Evolutionary conservation across 163 green algal genomes (phyloP), one percentile per base, ranked within the genome.

Genomic region (Chlorella variabilis): DNA sequence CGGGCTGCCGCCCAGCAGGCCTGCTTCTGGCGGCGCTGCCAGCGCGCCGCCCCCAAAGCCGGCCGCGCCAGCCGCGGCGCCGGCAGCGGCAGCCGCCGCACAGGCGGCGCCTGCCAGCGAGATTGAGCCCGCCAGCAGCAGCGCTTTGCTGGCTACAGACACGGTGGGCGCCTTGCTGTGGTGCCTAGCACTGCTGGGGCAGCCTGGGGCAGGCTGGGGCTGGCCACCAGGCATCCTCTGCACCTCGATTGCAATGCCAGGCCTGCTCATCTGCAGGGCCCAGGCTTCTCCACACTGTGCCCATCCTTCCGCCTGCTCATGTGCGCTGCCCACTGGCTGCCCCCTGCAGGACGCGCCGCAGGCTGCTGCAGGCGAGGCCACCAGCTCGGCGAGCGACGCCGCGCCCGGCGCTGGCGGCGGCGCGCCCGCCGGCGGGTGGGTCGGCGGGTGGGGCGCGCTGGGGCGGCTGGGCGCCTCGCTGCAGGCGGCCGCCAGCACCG

Each of bases 401-500:
- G 20, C 18, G 13, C 15, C 59, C 13, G 54, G 54, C 54, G 23
- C 15, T 13, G 41, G 45, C 45, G 45, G 45, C 31, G 20, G 69
- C 42, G 29, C 29, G 4, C 33, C 18, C 8, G 77, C 49, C 2
- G 67, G 27, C n/a, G 38, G 73, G 0, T 69, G 69, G 39, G 81
- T 11, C 45, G 45, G 45, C 45, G 70, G 69, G 58, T 87, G 76
- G 82, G 71, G 66, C 48, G 41, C 69, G 51, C 71, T 85, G 71
- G 51, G 71, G 21, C 42, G 41, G 4, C 33, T 80, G 42, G 65
- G 59, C 1, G 59, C 58, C 17, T 67, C 45, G 25, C 41, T 86
- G 45, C 59, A 71, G n/a, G 31, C 59, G 0, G 82, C 61, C 0
- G 75, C 82, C 4, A 71, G 45, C 39, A 80, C 69, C 11, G 75